phyloP scores from a whole-genome alignment of 805 yeast genomes.

The Yarrowia deformans region DNA sequence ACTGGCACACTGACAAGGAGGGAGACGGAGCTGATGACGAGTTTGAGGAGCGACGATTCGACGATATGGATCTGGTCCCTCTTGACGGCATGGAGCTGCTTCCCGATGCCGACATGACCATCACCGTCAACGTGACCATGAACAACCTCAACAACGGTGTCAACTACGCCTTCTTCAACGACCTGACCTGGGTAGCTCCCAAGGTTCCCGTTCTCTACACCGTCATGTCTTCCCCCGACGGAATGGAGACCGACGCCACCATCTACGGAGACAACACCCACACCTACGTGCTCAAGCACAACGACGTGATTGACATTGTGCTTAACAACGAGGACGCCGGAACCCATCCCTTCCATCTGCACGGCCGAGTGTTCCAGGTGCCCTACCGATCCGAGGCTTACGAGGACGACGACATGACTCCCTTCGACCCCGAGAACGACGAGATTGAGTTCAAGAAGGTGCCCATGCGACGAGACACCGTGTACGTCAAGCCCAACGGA shows the following conservation, averaged over 20 bases:
- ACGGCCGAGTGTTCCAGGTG: slow-evolving; percentile 90
- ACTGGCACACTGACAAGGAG: slow-evolving; percentile 45
- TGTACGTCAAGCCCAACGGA: slow-evolving; percentile 82
- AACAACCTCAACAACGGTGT: slow-evolving; percentile 84
- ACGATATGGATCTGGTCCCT: slow-evolving; percentile 82
- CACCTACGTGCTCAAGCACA: slow-evolving; percentile 70
- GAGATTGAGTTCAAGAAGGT: slow-evolving; percentile 65
- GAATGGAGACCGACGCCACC: slow-evolving; percentile 58
- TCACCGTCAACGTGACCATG: slow-evolving; percentile 81
- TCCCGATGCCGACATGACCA: slow-evolving; percentile 69
- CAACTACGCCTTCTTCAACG: slow-evolving; percentile 96
- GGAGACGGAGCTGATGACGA: slow-evolving; percentile 56
- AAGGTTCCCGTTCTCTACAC: slow-evolving; percentile 86
- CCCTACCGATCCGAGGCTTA: slow-evolving; percentile 72
- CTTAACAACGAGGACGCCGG: slow-evolving; percentile 90
- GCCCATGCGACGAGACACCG: slow-evolving; percentile 86
- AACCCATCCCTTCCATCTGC: slow-evolving; percentile 96
- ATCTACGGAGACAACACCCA: slow-evolving; percentile 86
- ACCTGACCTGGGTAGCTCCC: slow-evolving; percentile 77
- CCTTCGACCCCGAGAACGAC: slow-evolving; percentile 62
- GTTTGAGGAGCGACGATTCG: slow-evolving; percentile 56
- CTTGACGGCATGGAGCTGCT: slow-evolving; percentile 59
- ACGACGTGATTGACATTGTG: slow-evolving; percentile 77
- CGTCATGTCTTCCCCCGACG: slow-evolving; percentile 68
- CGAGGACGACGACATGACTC: slow-evolving; percentile 60